Evolutionary conservation across 2,329 filamentous ascomycete genomes (phyloP), one percentile per base, ranked within the genome.

Genomic region (Colletotrichum eremochloae): DNA sequence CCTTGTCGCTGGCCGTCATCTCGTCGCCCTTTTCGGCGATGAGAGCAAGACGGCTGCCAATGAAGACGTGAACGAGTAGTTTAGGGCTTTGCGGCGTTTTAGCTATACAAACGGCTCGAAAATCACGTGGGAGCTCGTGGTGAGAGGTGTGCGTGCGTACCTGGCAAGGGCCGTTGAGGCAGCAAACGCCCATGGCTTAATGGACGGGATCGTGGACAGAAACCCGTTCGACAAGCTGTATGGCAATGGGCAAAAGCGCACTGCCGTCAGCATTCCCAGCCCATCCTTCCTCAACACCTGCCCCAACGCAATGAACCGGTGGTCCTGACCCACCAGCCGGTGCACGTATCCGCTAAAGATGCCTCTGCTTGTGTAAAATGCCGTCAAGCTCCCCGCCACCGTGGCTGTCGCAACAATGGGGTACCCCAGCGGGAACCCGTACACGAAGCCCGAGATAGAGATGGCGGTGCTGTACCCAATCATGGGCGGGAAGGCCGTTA

Each of bases 181-280:
- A 42, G 91, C 92, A 83, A 97, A 98, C 58, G 89, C 89, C 72
- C 88, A 81, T 52, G 93, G 93, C 33, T 91, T 88, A 44, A 99
- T 94, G 42, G 93, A 97, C 3, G 95, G 95, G 74, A 99, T 95
- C 1, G 96, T 98, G 40, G 94, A 94, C 67, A 99, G 90, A 73
- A 97, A 97, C 63, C 95, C 96, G 80, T 99, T 99, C 79, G 93
- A 95, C 76, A 98, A 85, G 64, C 93, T 96, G 81, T 97, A 99
- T 18, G 96, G 96, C 72, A 99, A 81, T 2, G 96, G 96, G 78
- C 96, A 98, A 75, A 98, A 88, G 40, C 96, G 90, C 76, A 99
- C 96, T 88, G 96, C 97, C 74, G 94, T 92, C 57, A 99, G 87
- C 66, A 98, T 91, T 77, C 94, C 93, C 63, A 99, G 82, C 0